phyloP scores from a whole-genome alignment of 768 basidiomycete species.

The Pleurotus eryngii region DNA sequence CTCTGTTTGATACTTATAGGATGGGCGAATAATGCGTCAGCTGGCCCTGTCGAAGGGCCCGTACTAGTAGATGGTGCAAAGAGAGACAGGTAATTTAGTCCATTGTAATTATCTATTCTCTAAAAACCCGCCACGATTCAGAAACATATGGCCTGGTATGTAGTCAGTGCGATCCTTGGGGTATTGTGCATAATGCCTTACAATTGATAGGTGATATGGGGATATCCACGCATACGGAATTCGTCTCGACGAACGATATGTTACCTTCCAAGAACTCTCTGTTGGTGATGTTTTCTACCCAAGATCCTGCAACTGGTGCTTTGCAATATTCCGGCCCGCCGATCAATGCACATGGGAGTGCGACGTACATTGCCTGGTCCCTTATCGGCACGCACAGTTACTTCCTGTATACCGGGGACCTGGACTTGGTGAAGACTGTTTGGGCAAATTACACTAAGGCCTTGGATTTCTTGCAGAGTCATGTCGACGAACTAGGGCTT shows the following conservation, averaged over 20 bases:
- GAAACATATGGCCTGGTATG: slow-evolving; percentile 26
- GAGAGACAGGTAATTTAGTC: slow-evolving; percentile 37
- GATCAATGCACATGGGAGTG: slow-evolving; percentile 31
- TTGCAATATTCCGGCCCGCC: slow-evolving; percentile 42
- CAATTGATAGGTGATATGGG: slow-evolving; percentile 33
- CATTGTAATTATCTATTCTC: not conserved
- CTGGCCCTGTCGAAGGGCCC: slow-evolving; percentile 45
- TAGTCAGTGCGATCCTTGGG: not conserved
- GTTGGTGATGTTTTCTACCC: slow-evolving; percentile 45
- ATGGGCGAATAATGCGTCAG: slow-evolving; percentile 46
- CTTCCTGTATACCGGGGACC: slow-evolving; percentile 46
- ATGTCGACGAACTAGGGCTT: slow-evolving; percentile 36
- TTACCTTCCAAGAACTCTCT: slow-evolving; percentile 42
- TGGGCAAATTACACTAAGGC: slow-evolving; percentile 46
- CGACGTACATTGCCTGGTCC: slow-evolving; percentile 50
- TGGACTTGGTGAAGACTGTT: slow-evolving; percentile 35
- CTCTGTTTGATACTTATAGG: slow-evolving; percentile 18
- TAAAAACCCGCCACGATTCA: slow-evolving; percentile 5
- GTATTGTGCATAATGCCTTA: not conserved
- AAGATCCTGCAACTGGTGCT: slow-evolving; percentile 41
- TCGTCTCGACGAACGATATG: slow-evolving; percentile 31
- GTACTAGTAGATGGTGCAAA: slow-evolving; percentile 54
- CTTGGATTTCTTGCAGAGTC: slow-evolving; percentile 35
- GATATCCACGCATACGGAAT: slow-evolving; percentile 35
- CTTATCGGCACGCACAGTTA: slow-evolving; percentile 41